Percentiles rank a stretch among this genome's conserved stretches.
phyloP scores from a whole-genome alignment of 2,329 filamentous ascomycete species.

The Lasiodiplodia sp. region DNA sequence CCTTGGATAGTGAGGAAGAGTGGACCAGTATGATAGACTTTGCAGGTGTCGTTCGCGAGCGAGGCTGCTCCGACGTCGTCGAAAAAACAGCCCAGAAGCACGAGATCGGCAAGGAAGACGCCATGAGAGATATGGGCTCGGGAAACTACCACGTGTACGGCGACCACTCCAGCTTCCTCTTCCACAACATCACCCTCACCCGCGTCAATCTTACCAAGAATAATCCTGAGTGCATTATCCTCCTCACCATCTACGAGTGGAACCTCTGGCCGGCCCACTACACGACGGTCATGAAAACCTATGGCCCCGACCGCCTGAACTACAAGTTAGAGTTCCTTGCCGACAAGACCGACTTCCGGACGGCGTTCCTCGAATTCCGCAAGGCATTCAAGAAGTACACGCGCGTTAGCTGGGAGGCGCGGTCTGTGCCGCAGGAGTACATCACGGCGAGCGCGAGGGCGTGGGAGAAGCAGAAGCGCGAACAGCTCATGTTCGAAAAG shows the following conservation, averaged over 20 bases:
- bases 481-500: not conserved
- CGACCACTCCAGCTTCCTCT: slow-evolving; percentile 69
- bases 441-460: slow-evolving; percentile 6
- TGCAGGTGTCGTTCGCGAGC: too few relatives aligned
- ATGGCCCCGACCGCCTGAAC: slow-evolving; percentile 5
- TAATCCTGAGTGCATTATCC: slow-evolving; percentile 60
- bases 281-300: slow-evolving; percentile 31
- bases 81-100: too few relatives aligned
- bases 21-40: too few relatives aligned
- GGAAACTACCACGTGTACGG: slow-evolving; percentile 65
- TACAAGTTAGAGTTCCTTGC: slow-evolving; percentile 39
- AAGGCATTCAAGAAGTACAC: slow-evolving; percentile 51
- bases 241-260: slow-evolving; percentile 40
- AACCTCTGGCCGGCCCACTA: slow-evolving; percentile 42
- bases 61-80: too few relatives aligned
- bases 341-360: slow-evolving; percentile 40
- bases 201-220: slow-evolving; percentile 59
- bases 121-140: slow-evolving; percentile 38
- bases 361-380: slow-evolving; percentile 48
- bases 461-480: slow-evolving; percentile 5
- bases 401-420: slow-evolving; percentile 51
- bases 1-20: too few relatives aligned
- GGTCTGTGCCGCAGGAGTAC: slow-evolving; percentile 35
- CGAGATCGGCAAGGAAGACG: not conserved
- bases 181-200: slow-evolving; percentile 65